These are phyloP conservation scores for Lasiosphaeria ovina DNA, from an alignment of 495 filamentous ascomycete genomes.

Conservation along the genomic window DNA sequence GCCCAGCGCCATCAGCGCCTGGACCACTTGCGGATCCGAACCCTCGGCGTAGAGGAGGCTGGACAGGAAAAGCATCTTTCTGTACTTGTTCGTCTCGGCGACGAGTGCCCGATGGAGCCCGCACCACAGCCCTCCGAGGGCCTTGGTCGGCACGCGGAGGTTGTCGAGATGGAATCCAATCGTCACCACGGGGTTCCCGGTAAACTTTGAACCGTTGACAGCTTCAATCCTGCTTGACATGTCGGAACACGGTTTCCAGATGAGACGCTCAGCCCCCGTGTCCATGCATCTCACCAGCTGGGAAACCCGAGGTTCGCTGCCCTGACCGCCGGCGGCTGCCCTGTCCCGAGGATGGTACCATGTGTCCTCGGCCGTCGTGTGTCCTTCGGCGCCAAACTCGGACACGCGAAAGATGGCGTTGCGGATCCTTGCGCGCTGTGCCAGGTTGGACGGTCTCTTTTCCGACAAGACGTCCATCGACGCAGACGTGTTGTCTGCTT, in stretches of 20 bases:
- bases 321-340: not conserved
- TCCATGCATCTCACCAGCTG: conserved; percentile 4
- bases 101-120: conserved; percentile 14
- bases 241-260: not conserved
- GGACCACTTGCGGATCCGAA: conserved; percentile 10
- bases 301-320: not conserved
- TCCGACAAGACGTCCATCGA: not conserved
- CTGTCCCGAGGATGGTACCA: conserved; percentile 26
- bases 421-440: conserved; percentile 45
- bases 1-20: conserved; percentile 20
- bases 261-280: not conserved
- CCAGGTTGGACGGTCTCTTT: conserved; percentile 20
- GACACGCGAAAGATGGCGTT: conserved; percentile 46
- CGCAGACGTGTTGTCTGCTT: not conserved
- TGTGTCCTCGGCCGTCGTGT: conserved; percentile 37
- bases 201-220: conserved; percentile 10
- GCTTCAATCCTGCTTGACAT: not conserved
- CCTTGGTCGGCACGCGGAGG: not conserved
- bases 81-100: conserved; percentile 13
- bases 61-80: conserved; percentile 20
- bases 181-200: not conserved
- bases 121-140: conserved; percentile 12
- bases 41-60: conserved; percentile 14
- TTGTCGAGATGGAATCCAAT: conserved; percentile 10
- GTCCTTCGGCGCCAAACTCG: conserved; percentile 54